Conservation (phyloP, 139 green algal genomes). For the Pleodorina starrii region DNA sequence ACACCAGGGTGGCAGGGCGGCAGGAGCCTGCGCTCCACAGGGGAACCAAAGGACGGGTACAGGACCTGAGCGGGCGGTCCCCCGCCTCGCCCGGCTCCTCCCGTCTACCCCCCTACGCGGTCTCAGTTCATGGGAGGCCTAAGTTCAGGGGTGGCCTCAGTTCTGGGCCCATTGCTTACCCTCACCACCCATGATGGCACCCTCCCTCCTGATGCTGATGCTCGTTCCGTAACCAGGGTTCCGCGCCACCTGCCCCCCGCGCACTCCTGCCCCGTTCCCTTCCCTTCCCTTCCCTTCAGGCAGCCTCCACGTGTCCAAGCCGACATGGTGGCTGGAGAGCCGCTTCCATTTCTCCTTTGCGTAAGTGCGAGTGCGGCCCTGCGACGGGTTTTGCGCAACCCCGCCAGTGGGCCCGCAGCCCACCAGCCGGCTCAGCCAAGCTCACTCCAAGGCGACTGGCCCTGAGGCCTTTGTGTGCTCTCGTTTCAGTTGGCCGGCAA, state of each 20-base stretch:
- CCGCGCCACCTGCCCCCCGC: background rate
- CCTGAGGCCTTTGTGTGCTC: no score
- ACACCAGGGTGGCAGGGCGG: background rate
- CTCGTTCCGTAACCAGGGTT: no score
- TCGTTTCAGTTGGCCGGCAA: background rate
- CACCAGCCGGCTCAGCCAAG: no score
- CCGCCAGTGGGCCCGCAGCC: background rate
- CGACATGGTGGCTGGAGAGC: constrained; percentile 83
- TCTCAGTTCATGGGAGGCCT: background rate
- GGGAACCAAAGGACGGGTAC: background rate
- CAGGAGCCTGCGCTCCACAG: background rate
- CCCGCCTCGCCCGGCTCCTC: no score
- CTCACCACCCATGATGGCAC: no score
- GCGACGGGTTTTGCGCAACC: no score
- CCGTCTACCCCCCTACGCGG: background rate
- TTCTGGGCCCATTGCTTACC: background rate
- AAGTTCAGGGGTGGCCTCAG: background rate
- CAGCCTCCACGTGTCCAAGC: constrained; percentile 75
- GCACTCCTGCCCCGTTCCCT: background rate
- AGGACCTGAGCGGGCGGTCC: background rate
- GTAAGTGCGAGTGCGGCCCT: no score
- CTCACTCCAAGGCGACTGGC: background rate
- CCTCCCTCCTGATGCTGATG: no score
- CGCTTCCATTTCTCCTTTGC: constrained; percentile 83
- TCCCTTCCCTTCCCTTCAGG: background rate